Evolutionary conservation across 192 early-diverging fungal species (phyloP).

Genomic region (Thoreauomyces humboldtii): DNA sequence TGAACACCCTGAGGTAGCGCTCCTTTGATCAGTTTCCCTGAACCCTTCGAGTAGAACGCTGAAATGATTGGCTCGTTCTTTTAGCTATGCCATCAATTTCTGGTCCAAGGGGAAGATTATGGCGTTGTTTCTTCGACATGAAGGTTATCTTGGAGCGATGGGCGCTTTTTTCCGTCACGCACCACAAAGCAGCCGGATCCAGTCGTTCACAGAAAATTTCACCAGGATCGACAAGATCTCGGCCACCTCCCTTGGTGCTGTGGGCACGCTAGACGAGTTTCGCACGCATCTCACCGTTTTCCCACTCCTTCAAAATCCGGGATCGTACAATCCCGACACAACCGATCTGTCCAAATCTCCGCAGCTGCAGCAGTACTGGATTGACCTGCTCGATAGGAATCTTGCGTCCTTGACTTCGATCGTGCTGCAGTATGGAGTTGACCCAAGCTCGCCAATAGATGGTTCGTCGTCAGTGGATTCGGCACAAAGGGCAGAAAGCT

Average conservation of each 20-base stretch:
- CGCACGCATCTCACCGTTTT: conserved; percentile 53
- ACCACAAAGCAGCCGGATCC: conserved; percentile 20
- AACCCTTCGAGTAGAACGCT: no score
- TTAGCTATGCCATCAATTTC: conserved; percentile 94
- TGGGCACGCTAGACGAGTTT: conserved; percentile 66
- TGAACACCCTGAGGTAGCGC: conserved; percentile 98
- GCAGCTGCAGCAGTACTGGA: conserved; percentile 70
- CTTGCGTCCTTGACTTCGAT: conserved; percentile 61
- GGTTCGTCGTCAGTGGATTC: conserved; percentile 5
- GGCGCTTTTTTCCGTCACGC: conserved; percentile 74
- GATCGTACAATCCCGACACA: conserved; percentile 68
- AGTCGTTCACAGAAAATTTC: conserved; percentile 86
- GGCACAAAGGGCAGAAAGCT: conserved; percentile 36
- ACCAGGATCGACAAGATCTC: conserved; percentile 59
- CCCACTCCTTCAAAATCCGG: conserved; percentile 55
- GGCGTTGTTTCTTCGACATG: conserved; percentile 93
- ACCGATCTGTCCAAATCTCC: conserved; percentile 52
- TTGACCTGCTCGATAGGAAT: conserved; percentile 67
- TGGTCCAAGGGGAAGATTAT: conserved; percentile 96
- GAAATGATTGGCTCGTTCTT: conserved; percentile 11
- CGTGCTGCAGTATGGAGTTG: conserved; percentile 49
- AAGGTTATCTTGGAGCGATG: conserved; percentile 93
- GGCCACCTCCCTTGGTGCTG: conserved; percentile 49
- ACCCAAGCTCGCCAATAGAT: not conserved
- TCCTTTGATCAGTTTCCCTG: not conserved